phyloP scores from a whole-genome alignment of 176 grass and related monocot genomes.

The Oryza meridionalis region DNA sequence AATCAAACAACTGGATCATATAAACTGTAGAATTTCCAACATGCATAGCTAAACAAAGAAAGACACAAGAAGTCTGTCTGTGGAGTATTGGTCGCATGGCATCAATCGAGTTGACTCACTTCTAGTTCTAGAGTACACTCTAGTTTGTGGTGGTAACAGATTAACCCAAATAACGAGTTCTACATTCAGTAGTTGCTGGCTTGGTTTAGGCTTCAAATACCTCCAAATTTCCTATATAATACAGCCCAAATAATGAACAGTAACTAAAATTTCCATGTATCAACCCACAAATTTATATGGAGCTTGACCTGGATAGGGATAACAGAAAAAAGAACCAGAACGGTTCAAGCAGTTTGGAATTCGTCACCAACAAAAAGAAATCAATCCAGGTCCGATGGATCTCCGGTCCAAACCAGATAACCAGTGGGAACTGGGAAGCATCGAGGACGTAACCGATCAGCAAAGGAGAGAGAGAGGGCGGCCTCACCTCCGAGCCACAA shows the following conservation, averaged over 20 bases:
- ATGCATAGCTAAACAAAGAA: not conserved
- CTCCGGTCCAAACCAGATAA: not conserved
- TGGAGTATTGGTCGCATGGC: not conserved
- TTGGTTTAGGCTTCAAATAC: not conserved
- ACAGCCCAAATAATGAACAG: not conserved
- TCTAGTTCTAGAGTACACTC: not conserved
- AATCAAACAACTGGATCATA: conserved; percentile 19
- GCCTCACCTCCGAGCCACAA: not conserved
- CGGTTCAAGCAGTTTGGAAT: not conserved
- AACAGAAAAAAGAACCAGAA: not conserved
- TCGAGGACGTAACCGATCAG: not conserved
- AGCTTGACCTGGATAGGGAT: not conserved
- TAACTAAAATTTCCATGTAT: not conserved
- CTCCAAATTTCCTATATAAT: not conserved
- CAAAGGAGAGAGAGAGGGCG: not conserved
- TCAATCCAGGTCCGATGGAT: not conserved
- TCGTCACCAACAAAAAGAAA: not conserved
- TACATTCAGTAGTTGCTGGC: not conserved
- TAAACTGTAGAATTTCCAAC: not conserved
- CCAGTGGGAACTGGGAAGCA: not conserved
- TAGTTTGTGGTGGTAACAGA: not conserved
- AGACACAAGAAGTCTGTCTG: not conserved
- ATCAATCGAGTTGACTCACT: not conserved
- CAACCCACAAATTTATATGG: not conserved
- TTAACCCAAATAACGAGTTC: not conserved